Base-by-base conservation (phyloP, 192 early-diverging fungal species). In the Podila horticola region DNA sequence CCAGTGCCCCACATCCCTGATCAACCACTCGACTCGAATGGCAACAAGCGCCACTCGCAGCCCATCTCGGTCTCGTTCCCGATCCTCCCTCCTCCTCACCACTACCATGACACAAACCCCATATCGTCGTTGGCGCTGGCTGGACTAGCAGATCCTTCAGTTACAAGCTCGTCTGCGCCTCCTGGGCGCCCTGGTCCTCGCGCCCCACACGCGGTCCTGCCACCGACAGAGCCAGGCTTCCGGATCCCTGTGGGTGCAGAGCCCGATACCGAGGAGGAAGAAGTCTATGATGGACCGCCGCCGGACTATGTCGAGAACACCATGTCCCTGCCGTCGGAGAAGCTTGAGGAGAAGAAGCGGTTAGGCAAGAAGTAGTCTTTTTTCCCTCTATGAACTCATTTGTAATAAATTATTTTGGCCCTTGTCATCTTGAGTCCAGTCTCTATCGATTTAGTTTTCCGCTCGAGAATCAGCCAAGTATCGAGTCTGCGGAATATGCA, bases 41-140 rank as follows among this genome's bases (percentile, higher is more conserved):
- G 64, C 26, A 48, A 57, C 41, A 79, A 67, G n/a, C 62, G 69
- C 0, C 69, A 63, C 30, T 73, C 77, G 4, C 66, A 73, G 31
- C 77, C 77, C 11, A 81, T 81, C 26, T 69, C 71, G 10, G 77
- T 81, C 22, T 73, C 77, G 0, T 81, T 81, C 62, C 77, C 77
- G 3, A 7, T 68, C 34, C 13, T 29, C 22, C 65, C 65, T 15
- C 68, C 62, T 52, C 41, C 34, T 59, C 71, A 17, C 38, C 51
- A 65, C 10, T 15, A 20, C 31, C 63, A 41, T 34, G 58, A 29
- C 28, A 50, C 12, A 15, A 55, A 2, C 0, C 41, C 20, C 11
- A 12, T 7, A 33, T 67, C 50, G 57, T 63, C 49, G 34, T 52
- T 24, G 22, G 24, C 24, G 4, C 24, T 17, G 8, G 38, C 22